These are phyloP conservation scores for Anthracocystis panici-leucophaei DNA, from an alignment of 1,284 basidiomycete genomes.

Conservation along the genomic window DNA sequence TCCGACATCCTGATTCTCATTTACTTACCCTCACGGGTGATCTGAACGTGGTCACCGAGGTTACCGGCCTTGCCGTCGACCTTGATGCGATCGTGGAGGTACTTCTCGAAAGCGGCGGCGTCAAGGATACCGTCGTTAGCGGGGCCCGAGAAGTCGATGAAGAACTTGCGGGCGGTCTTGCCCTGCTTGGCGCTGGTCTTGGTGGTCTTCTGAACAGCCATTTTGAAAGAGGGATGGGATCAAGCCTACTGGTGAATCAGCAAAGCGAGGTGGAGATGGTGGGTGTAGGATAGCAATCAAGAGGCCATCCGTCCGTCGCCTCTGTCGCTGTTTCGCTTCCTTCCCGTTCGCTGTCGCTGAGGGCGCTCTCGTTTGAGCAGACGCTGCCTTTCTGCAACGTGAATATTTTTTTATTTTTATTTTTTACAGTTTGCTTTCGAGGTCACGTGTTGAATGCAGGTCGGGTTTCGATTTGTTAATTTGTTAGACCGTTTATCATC, in stretches of 20 bases:
- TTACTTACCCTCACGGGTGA: slow-evolving; percentile 70
- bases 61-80: slow-evolving; percentile 77
- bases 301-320: background rate
- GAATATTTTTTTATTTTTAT: slow-evolving; percentile 38
- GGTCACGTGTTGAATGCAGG: slow-evolving; percentile 25
- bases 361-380: background rate
- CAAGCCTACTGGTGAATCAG: slow-evolving; percentile 57
- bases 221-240: slow-evolving; percentile 34
- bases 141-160: slow-evolving; percentile 93
- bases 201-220: slow-evolving; percentile 64
- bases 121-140: slow-evolving; percentile 91
- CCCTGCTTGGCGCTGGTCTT: slow-evolving; percentile 70
- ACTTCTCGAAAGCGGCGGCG: slow-evolving; percentile 89
- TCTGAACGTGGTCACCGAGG: slow-evolving; percentile 72
- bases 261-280: slow-evolving; percentile 53
- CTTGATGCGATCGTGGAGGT: slow-evolving; percentile 93
- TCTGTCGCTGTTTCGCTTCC: background rate
- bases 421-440: slow-evolving; percentile 35
- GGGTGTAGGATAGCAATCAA: background rate
- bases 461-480: background rate
- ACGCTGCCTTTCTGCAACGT: background rate
- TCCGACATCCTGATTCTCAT: background rate
- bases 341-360: background rate
- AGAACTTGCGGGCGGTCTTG: slow-evolving; percentile 88
- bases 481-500: background rate